Conservation (phyloP, 352 stramenopile genomes). For the Phytophthora ramorum region DNA sequence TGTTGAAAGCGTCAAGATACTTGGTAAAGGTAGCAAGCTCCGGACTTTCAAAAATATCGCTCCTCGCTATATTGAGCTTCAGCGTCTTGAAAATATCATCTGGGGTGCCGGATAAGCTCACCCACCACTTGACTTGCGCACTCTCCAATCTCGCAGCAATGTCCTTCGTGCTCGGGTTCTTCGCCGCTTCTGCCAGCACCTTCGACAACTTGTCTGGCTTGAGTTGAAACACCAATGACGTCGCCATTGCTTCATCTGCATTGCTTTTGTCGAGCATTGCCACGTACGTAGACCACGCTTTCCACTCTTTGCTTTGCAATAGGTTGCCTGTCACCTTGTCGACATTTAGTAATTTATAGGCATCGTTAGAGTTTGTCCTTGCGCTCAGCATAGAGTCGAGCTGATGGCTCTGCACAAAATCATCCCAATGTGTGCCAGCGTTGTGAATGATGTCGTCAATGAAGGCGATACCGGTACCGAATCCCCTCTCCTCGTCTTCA, state of each 20-base stretch:
- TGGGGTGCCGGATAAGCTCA: too few species aligned
- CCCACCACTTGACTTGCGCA: too few species aligned
- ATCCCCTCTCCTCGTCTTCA: neutral
- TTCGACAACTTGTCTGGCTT: constrained; percentile 5
- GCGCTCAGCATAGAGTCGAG: neutral
- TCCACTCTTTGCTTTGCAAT: neutral
- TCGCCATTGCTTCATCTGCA: neutral
- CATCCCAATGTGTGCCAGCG: neutral
- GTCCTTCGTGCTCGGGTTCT: neutral
- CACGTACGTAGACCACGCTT: neutral
- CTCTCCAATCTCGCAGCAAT: constrained; percentile 9
- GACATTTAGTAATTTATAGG: neutral
- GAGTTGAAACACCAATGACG: neutral
- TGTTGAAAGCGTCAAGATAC: constrained; percentile 10
- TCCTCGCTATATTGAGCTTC: too few species aligned
- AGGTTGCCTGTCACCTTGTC: too few species aligned
- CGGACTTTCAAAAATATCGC: neutral
- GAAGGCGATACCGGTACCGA: neutral
- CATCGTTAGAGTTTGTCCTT: neutral
- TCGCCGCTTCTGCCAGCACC: constrained; percentile 4
- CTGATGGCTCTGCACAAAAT: neutral
- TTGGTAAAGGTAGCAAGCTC: constrained; percentile 4
- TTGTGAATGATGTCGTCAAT: neutral
- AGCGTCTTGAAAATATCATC: too few species aligned
- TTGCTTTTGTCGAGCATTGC: neutral